These are phyloP conservation scores for Pulveroboletus sp. DNA, from an alignment of 768 basidiomycete species.

Conservation along the genomic window DNA sequence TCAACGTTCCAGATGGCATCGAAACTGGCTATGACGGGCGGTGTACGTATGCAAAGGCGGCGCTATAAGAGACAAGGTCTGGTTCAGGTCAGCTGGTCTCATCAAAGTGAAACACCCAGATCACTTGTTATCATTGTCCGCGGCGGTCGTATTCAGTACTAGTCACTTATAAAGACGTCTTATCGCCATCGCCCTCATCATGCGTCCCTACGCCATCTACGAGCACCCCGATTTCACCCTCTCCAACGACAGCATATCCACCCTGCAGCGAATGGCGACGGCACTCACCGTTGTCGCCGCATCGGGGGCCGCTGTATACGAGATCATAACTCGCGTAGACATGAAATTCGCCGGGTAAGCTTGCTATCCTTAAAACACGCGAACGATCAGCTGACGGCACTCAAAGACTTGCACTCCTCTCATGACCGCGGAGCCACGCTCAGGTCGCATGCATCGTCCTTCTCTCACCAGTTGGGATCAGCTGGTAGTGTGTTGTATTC, in stretches of 20 bases:
- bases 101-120: too few relatives aligned
- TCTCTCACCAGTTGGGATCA: background rate
- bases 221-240: slow-evolving; percentile 33
- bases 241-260: slow-evolving; percentile 21
- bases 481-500: slow-evolving; percentile 18
- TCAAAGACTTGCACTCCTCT: slow-evolving; percentile 11
- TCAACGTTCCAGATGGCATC: too few relatives aligned
- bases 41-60: too few relatives aligned
- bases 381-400: background rate
- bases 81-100: too few relatives aligned
- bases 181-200: slow-evolving; percentile 2
- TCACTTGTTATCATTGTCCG: background rate
- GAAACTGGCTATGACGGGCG: too few relatives aligned
- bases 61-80: too few relatives aligned
- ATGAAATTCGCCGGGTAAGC: slow-evolving; percentile 19
- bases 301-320: slow-evolving; percentile 31
- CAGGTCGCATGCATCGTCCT: too few relatives aligned
- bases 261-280: slow-evolving; percentile 25
- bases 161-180: background rate
- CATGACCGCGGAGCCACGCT: too few relatives aligned
- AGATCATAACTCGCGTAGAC: slow-evolving; percentile 18
- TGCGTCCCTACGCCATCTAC: slow-evolving; percentile 34
- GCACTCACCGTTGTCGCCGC: slow-evolving; percentile 31
- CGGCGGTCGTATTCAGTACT: background rate
- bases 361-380: background rate